Evolutionary conservation across 768 basidiomycete species (phyloP), one percentile per base, ranked within the genome.

Genomic region (Mycena galopus): DNA sequence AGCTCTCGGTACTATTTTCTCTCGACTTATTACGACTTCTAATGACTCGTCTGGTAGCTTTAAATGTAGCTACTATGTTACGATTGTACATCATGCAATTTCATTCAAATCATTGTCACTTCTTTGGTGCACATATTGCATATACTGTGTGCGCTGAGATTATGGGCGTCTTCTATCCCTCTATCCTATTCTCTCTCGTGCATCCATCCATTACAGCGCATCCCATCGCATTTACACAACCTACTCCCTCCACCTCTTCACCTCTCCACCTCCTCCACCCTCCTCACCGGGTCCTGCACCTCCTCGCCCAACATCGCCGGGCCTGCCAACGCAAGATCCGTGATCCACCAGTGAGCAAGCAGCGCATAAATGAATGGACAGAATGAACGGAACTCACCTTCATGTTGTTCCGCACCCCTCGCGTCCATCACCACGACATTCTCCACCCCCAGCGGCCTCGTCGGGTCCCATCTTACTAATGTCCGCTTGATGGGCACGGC

Each of bases 391-490:
- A 77, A 78, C 42, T 85, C 85, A 67, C 80, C 82, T 42, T 85
- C 78, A 79, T 96, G 96, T 67, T 84, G 87, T 78, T 91, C 91
- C 0, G 91, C 94, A 65, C 98, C 95, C 60, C 84, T 86, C 65
- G 86, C 81, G 67, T 96, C 94, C 82, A 98, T 91, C 3, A 96
- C 92, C 14, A 97, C 94, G 67, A 93, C 90, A 79, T 99, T 99
- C 44, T 94, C 92, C n/a, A 89, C 83, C 29, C 87, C 84, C 25
- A 99, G 78, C 3, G 92, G 91, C 42, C 81, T 81, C 3, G 79
- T 79, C 21, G 88, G 87, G 75, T 96, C 92, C 98, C 97, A 99
- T 55, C 96, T 86, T 27, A 94, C 87, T 3, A 97, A 85, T 2
- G 90, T 88, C 0, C 97, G 94, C 56, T 91, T 88, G 10, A 88